Evolutionary conservation across 2,329 filamentous ascomycete species (phyloP).

Genomic region (Cladosporium phlei): DNA sequence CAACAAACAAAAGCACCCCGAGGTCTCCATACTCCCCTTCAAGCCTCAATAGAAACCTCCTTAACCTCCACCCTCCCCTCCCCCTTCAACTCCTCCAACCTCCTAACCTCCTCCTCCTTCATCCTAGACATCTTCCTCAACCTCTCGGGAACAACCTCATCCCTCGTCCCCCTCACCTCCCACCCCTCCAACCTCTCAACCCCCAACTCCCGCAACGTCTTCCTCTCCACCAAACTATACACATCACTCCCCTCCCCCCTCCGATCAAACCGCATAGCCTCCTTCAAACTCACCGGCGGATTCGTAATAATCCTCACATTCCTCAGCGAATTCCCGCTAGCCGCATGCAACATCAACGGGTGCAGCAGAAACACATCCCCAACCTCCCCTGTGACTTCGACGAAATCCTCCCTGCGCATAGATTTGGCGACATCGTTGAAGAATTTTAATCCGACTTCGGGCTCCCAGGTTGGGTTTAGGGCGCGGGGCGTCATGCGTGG

Average conservation of each 20-base stretch:
- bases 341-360: constrained; percentile 57
- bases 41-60: constrained; percentile 3
- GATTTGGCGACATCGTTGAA: constrained; percentile 38
- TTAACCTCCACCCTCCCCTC: constrained; percentile 16
- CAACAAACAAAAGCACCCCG: too few species aligned
- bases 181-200: constrained; percentile 48
- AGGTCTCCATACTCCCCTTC: too few species aligned
- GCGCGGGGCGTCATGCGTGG: constrained; percentile 59
- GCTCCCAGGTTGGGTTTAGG: constrained; percentile 42
- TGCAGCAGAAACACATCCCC: constrained; percentile 58
- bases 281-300: constrained; percentile 48
- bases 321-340: constrained; percentile 47
- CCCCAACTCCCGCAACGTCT: constrained; percentile 49
- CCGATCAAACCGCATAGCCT: constrained; percentile 52
- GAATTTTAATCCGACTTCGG: constrained; percentile 43
- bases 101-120: constrained; percentile 30
- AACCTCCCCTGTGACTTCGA: constrained; percentile 51
- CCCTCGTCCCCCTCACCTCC: constrained; percentile 48
- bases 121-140: constrained; percentile 46
- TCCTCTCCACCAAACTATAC: constrained; percentile 54
- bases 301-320: constrained; percentile 52
- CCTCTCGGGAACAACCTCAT: constrained; percentile 48
- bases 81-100: constrained; percentile 32
- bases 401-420: constrained; percentile 39
- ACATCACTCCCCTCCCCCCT: constrained; percentile 39